Base-by-base conservation (phyloP, 1,284 basidiomycete genomes). In the Puccinia triticina region DNA sequence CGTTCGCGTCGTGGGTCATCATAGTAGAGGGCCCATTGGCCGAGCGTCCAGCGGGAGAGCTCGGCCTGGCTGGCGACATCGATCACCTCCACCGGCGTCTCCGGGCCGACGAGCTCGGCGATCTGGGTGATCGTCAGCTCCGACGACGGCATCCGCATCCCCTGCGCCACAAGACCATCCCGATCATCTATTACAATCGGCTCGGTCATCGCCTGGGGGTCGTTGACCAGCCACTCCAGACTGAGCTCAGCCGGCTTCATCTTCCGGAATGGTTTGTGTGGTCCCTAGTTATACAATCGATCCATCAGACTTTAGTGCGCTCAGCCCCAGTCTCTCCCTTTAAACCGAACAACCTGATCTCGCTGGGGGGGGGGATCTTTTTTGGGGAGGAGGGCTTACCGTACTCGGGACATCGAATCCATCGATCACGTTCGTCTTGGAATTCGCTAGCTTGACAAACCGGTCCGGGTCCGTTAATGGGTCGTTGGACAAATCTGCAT, bases 11-110 rank as follows among this genome's bases (percentile, higher is more conserved):
- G 89, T 46, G 92, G 91, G 26, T 90, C 89, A 82, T 90, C 89
- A 86, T 93, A 93, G 87, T 99, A 98, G 82, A 92, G 91, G 1
- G 92, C 93, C 96, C 96, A 99, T 87, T 92, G 92, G 14, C 90
- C 91, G 12, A 99, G 88, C 12, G 92, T 94, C 96, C 96, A 98
- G 10, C 85, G 84, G 37, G 85, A 82, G 14, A 86, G 85, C 0
- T 86, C 86, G 46, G 87, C 86, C 53, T 88, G 88, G 4, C 85
- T 86, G 11, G 86, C 87, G 14, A 87, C 87, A 82, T 88, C 88
- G 77, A 79, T 79, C n/a, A 79, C 77, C 55, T 79, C 66, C n/a
- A 79, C 66, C n/a, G 77, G 77, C 5, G 77, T 79, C 21, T 69
- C 46, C 26, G 48, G 66, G 48, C 77, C 77, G 23, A 79, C 77